phyloP scores from a whole-genome alignment of 257 asterid species.

The Solanum rostratum region DNA sequence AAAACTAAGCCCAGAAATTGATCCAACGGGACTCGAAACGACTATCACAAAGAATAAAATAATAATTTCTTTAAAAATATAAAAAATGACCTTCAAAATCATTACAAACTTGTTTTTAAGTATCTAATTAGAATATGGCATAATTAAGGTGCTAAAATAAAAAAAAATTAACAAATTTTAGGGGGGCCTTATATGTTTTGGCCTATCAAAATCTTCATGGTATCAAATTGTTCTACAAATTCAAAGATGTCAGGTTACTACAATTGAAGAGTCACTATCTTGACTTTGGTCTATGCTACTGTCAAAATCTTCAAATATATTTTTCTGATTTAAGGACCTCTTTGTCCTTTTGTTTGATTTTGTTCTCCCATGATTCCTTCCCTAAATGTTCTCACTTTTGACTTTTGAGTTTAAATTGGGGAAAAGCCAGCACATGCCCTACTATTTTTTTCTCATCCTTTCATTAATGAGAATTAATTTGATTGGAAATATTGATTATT shows the following conservation, averaged over 20 bases:
- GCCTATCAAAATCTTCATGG: too few relatives aligned
- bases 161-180: too few relatives aligned
- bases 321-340: neutral
- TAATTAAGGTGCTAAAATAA: too few relatives aligned
- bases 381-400: neutral
- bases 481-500: neutral
- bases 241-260: neutral
- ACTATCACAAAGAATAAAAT: too few relatives aligned
- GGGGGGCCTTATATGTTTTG: too few relatives aligned
- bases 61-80: too few relatives aligned
- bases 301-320: neutral
- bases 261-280: neutral
- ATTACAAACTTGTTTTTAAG: too few relatives aligned
- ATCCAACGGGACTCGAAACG: too few relatives aligned
- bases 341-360: neutral
- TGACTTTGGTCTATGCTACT: neutral
- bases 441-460: neutral
- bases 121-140: too few relatives aligned
- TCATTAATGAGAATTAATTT: neutral
- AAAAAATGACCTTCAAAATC: too few relatives aligned
- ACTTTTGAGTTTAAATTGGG: neutral
- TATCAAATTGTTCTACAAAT: too few relatives aligned
- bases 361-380: neutral
- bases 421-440: neutral
- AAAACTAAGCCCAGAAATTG: too few relatives aligned